Conservation (phyloP, 2,329 filamentous ascomycete species). For the Colletotrichum simmondsii region DNA sequence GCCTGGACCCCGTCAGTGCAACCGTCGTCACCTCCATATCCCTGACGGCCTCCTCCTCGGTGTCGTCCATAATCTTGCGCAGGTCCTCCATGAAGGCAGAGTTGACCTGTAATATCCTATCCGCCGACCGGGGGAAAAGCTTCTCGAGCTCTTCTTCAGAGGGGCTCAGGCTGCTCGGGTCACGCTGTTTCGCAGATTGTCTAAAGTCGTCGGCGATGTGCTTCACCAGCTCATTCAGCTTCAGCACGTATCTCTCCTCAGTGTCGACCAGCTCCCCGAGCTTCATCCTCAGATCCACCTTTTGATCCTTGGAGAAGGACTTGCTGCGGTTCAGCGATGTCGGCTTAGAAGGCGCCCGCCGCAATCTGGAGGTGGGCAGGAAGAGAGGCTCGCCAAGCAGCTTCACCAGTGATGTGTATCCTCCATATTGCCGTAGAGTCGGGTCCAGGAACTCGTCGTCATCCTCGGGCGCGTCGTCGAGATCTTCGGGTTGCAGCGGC, state of each 20-base stretch:
- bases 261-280: conserved; percentile 92
- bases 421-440: conserved; percentile 76
- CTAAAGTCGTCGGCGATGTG: conserved; percentile 85
- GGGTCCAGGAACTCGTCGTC: conserved; percentile 75
- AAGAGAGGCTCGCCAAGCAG: conserved; percentile 87
- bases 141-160: conserved; percentile 77
- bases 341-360: conserved; percentile 87
- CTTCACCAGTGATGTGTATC: conserved; percentile 80
- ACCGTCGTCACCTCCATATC: conserved; percentile 74
- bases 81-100: conserved; percentile 82
- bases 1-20: conserved; percentile 53
- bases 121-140: conserved; percentile 84
- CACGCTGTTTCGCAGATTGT: conserved; percentile 70
- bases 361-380: conserved; percentile 84
- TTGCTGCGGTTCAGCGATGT: conserved; percentile 82
- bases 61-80: conserved; percentile 81
- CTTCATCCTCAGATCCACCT: conserved; percentile 85
- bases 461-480: conserved; percentile 68
- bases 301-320: conserved; percentile 83
- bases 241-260: conserved; percentile 92
- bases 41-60: conserved; percentile 80
- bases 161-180: conserved; percentile 74
- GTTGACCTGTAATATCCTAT: conserved; percentile 85
- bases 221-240: conserved; percentile 85
- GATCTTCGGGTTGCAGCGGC: conserved; percentile 69